Evolutionary conservation across 2,329 filamentous ascomycete species (phyloP).

Genomic region (Nemania abortiva): DNA sequence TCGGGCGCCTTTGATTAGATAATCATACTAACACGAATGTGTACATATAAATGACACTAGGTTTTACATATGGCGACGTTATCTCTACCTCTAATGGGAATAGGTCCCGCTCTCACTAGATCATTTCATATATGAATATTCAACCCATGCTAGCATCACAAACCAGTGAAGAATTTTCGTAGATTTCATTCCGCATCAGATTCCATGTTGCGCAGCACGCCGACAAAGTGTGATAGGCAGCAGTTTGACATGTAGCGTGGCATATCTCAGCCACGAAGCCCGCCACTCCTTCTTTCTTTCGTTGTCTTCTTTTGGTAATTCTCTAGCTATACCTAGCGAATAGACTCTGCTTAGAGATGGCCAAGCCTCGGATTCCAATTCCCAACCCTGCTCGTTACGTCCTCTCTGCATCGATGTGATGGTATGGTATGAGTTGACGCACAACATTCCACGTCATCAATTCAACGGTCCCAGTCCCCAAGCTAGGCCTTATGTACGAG

Average conservation of each 20-base stretch:
- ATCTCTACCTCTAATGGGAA: neutral
- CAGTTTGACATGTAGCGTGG: neutral
- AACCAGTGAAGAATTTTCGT: no score
- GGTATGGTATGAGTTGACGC: neutral
- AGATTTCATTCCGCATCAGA: neutral
- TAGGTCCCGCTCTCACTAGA: neutral
- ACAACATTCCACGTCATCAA: neutral
- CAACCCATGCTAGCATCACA: neutral
- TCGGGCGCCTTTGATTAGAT: neutral
- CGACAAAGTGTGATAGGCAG: neutral
- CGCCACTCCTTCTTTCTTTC: neutral
- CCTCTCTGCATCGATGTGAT: neutral
- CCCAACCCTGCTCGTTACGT: neutral
- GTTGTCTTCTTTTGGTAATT: neutral
- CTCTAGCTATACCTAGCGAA: neutral
- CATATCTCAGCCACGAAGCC: neutral
- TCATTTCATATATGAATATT: neutral
- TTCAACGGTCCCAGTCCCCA: neutral
- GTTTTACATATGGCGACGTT: neutral
- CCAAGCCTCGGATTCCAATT: neutral
- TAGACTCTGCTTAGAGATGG: neutral
- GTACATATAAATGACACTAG: neutral
- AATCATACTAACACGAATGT: neutral
- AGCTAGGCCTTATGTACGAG: neutral
- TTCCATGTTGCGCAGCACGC: neutral